Evolutionary conservation across 441 rosid genomes (phyloP), one percentile per base, ranked within the genome.

Genomic region (Rhodomyrtus psidioides): DNA sequence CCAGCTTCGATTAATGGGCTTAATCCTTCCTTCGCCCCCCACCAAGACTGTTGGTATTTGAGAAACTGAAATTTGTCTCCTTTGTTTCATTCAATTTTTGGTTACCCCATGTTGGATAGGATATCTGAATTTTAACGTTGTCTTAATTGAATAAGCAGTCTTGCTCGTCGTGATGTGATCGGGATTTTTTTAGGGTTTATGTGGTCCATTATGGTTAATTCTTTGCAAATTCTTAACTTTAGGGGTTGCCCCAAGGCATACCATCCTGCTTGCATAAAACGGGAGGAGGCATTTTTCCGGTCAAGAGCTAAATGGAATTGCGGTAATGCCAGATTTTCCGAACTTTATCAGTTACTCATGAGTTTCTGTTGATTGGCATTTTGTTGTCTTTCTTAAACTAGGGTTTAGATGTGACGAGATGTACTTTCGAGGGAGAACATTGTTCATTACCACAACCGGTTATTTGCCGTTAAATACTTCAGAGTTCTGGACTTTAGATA

Each of bases 221-320:
- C 89, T 58, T 87, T 75, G 51, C 49, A 39, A 70, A 39, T 39
- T 21, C 49, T 39, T 39, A 39, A 39, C 49, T 39, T n/a, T 86
- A 98, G 99, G 95, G 96, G 98, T 89, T 98, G 99, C 88, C 99
- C 99, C 49, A 98, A 98, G 94, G 99, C 99, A 12, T 98, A 98
- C 88, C 99, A 98, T 93, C 96, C 98, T 21, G 89, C 97, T 84
- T 98, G 99, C 90, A 95, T 98, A 75, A 98, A 96, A 90, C 91
- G 99, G 88, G 99, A 98, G 4, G 98, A 95, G 85, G 87, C 96
- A 42, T 98, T 98, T 88, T 98, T 98, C 90, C 92, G 89, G 83
- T 95, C 99, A 19, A 93, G 91, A 85, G 98, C 98, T 14, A 98
- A 96, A 89, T 98, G 99, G 99, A 96, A 96, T 82, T 98, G 99